A percentile compares a stretch with the other conserved stretches of the same genome.
Evolutionary conservation across 1,139 yeast genomes (phyloP).

Genomic region (Casaregolazyma suthepensis): DNA sequence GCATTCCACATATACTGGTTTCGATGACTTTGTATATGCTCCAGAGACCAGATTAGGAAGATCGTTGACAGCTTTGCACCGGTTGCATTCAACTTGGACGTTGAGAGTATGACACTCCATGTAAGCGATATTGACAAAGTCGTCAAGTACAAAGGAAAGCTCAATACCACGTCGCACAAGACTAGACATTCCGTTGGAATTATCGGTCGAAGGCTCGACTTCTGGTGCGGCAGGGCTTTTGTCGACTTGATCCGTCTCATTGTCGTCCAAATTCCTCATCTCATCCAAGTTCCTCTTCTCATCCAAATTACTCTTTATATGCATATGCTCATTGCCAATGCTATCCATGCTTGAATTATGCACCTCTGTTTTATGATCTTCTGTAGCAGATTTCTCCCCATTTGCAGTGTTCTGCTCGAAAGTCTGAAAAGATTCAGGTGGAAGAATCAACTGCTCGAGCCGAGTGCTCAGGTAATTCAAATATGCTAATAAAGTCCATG

Average conservation of each 20-base stretch:
- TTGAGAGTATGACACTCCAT: slow-evolving; percentile 33
- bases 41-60: slow-evolving; percentile 31
- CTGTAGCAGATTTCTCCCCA: slow-evolving; percentile 2
- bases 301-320: background rate
- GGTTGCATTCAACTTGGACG: slow-evolving; percentile 33
- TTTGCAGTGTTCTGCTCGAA: background rate
- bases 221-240: slow-evolving; percentile 2
- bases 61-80: slow-evolving; percentile 35
- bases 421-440: background rate
- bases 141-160: slow-evolving; percentile 12
- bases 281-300: background rate
- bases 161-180: slow-evolving; percentile 7
- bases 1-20: slow-evolving; percentile 31
- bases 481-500: slow-evolving; percentile 29
- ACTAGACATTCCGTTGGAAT: slow-evolving; percentile 1
- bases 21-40: slow-evolving; percentile 34
- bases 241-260: slow-evolving; percentile 4
- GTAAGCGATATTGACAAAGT: slow-evolving; percentile 30
- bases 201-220: slow-evolving; percentile 6
- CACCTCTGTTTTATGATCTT: background rate
- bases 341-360: background rate
- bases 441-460: slow-evolving; percentile 21
- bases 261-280: background rate
- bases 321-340: background rate
- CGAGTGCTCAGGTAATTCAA: slow-evolving; percentile 27